phyloP scores from a whole-genome alignment of 2,329 filamentous ascomycete genomes.

The Septoria petroselini region DNA sequence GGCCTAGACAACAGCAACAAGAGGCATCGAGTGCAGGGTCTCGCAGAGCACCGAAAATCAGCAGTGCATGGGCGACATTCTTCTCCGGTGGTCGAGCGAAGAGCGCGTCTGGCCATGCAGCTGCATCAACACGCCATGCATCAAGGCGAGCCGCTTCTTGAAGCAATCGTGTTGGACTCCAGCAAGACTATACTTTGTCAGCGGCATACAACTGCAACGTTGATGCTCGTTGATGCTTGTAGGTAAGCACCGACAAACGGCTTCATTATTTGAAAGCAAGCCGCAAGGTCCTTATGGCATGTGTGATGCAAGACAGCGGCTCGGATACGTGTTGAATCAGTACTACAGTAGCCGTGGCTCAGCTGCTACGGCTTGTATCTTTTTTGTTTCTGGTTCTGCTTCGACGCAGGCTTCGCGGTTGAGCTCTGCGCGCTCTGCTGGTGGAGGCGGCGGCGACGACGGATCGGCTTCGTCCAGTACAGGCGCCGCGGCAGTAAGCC shows the following conservation, averaged over 20 bases:
- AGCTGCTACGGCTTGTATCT: conserved; percentile 61
- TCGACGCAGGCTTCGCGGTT: conserved; percentile 55
- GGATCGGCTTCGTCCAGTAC: conserved; percentile 14
- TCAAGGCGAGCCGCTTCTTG: too few relatives aligned
- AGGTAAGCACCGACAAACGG: too few relatives aligned
- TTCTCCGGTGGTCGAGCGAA: not conserved
- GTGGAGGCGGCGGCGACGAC: conserved; percentile 19
- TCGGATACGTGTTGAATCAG: conserved; percentile 68
- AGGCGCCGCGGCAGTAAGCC: conserved; percentile 21
- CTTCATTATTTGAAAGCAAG: too few relatives aligned
- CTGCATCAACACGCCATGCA: too few relatives aligned
- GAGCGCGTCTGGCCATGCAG: too few relatives aligned
- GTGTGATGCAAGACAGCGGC: conserved; percentile 67
- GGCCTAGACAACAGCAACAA: not conserved
- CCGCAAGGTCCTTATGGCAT: too few relatives aligned
- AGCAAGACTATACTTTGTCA: too few relatives aligned
- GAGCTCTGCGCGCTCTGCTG: conserved; percentile 57
- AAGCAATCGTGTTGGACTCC: too few relatives aligned
- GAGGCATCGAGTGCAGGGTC: not conserved
- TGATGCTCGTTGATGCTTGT: too few relatives aligned
- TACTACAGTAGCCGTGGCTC: conserved; percentile 63
- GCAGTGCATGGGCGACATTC: not conserved
- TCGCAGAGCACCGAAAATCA: not conserved
- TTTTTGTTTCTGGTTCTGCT: conserved; percentile 58
- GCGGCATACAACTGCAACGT: too few relatives aligned